A percentile compares a stretch with the other conserved stretches of the same genome.
Evolutionary conservation across 176 grass and related monocot species (phyloP).

Genomic region (Oryza glumipatula): DNA sequence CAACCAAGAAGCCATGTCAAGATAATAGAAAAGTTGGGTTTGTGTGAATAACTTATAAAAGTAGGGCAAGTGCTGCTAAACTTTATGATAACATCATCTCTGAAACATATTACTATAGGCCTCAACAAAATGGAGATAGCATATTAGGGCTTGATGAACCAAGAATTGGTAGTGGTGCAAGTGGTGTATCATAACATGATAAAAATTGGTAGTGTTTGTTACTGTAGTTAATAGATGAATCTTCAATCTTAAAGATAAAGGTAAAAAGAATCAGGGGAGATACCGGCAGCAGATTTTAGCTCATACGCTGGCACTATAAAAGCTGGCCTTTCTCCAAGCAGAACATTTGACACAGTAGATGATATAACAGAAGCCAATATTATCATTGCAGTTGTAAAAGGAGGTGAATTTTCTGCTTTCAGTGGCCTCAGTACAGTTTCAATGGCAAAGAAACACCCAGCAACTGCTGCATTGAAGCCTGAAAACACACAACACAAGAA

Average conservation of each 20-base stretch:
- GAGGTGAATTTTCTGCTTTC: constrained; percentile 97
- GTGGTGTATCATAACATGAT: neutral
- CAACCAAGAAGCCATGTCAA: neutral
- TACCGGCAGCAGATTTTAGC: constrained; percentile 97
- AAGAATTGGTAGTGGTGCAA: neutral
- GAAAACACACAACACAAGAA: constrained; percentile 43
- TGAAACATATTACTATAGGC: neutral
- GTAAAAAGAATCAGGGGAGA: constrained; percentile 46
- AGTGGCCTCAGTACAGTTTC: constrained; percentile 96
- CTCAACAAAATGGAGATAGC: neutral
- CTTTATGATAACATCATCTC: neutral
- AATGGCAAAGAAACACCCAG: constrained; percentile 94
- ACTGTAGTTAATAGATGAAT: constrained; percentile 3
- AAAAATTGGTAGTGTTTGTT: neutral
- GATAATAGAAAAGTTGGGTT: constrained; percentile 13
- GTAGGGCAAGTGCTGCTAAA: neutral
- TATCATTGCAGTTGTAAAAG: constrained; percentile 97
- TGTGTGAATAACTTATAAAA: constrained; percentile 7
- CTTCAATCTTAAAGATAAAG: constrained; percentile 26
- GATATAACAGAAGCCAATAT: constrained; percentile 97
- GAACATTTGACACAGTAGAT: constrained; percentile 95
- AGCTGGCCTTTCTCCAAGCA: constrained; percentile 93
- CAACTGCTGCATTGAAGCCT: constrained; percentile 98
- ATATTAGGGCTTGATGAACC: constrained; percentile 17
- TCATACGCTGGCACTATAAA: constrained; percentile 92